Conservation (phyloP, 2,329 filamentous ascomycete genomes). For the Colletotrichum godetiae region DNA sequence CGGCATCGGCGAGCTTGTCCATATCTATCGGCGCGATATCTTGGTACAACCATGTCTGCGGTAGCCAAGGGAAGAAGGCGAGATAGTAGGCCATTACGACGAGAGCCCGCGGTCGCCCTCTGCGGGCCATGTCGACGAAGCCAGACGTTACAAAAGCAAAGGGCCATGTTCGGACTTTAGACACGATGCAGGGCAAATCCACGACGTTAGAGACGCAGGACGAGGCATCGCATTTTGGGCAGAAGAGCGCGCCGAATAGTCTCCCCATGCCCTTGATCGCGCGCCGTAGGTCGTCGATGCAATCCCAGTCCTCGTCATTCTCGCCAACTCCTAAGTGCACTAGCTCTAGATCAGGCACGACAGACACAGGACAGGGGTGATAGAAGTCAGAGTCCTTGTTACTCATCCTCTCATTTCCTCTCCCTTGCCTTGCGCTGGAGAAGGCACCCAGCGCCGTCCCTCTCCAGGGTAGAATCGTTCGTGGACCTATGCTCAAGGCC, state of each 20-base stretch:
- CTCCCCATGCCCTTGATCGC: too few relatives aligned
- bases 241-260: too few relatives aligned
- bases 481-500: not conserved
- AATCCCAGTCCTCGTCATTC: too few relatives aligned
- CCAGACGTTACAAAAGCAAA: not conserved
- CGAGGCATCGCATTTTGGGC: not conserved
- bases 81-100: not conserved
- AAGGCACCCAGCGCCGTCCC: not conserved
- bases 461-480: not conserved
- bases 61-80: not conserved
- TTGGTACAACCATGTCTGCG: not conserved
- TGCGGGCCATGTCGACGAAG: not conserved
- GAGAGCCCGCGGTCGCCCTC: not conserved
- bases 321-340: too few relatives aligned
- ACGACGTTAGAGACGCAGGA: not conserved
- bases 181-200: not conserved
- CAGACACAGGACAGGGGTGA: too few relatives aligned
- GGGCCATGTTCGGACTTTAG: not conserved
- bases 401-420: too few relatives aligned
- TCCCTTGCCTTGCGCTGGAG: too few relatives aligned
- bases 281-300: too few relatives aligned
- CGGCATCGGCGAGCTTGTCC: too few relatives aligned
- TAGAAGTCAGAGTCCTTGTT: too few relatives aligned
- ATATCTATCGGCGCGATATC: too few relatives aligned
- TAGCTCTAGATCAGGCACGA: too few relatives aligned